Percentiles rank a stretch among this genome's conserved stretches.
Evolutionary conservation across 495 filamentous ascomycete genomes (phyloP).

Genomic region (Achaetomiella virescens): DNA sequence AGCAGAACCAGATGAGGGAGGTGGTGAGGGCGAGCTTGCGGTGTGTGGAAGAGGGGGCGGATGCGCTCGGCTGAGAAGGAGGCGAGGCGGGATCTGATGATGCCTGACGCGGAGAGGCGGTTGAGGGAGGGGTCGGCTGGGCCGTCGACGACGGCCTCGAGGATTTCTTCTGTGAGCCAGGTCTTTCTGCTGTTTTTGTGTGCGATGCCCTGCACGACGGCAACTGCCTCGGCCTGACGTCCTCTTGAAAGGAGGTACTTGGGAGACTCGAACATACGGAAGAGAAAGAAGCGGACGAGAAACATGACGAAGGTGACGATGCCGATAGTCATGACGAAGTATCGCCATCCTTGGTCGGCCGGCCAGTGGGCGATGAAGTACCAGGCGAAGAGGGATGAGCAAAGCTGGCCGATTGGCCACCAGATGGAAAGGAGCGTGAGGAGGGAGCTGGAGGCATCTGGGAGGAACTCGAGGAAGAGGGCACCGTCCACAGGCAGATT

Average conservation of each 20-base stretch:
- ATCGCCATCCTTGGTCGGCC: constrained; percentile 71
- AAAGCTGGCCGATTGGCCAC: constrained; percentile 71
- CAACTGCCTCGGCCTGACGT: constrained; percentile 67
- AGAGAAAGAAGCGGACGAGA: constrained; percentile 68
- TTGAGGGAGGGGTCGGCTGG: constrained; percentile 18
- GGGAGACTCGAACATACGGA: constrained; percentile 77
- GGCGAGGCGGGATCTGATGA: constrained; percentile 33
- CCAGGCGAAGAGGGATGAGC: constrained; percentile 73
- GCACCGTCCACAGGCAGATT: constrained; percentile 79
- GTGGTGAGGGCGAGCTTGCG: constrained; percentile 46
- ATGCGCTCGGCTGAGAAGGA: constrained; percentile 42
- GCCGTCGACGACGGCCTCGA: constrained; percentile 47
- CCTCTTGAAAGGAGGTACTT: constrained; percentile 75
- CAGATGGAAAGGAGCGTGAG: constrained; percentile 71
- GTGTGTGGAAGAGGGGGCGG: constrained; percentile 42
- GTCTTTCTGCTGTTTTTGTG: constrained; percentile 60
- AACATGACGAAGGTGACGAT: constrained; percentile 67
- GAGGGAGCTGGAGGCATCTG: constrained; percentile 67
- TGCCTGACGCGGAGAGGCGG: constrained; percentile 29
- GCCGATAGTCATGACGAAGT: constrained; percentile 65
- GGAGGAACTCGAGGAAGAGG: constrained; percentile 74
- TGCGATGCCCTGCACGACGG: constrained; percentile 69
- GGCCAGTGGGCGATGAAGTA: constrained; percentile 65
- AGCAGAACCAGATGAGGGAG: constrained; percentile 52
- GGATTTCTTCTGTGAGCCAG: constrained; percentile 52